phyloP scores from a whole-genome alignment of 192 early-diverging fungal species.

The Globomyces pollinis-pini region DNA sequence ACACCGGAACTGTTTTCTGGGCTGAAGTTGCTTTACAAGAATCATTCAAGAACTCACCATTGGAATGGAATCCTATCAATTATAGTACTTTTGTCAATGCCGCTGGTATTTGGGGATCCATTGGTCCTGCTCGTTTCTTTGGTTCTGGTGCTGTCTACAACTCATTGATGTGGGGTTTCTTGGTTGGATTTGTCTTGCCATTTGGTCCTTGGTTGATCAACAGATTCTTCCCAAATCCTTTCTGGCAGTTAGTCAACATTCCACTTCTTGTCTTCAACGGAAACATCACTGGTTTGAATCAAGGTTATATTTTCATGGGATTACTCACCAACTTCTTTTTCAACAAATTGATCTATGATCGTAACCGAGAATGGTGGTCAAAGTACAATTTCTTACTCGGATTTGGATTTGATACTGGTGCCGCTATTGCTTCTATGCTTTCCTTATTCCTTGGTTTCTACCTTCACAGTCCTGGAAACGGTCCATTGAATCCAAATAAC shows the following conservation, averaged over 20 bases:
- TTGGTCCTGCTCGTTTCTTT: slow-evolving; percentile 23
- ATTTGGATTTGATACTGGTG: slow-evolving; percentile 21
- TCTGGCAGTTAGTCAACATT: slow-evolving; percentile 15
- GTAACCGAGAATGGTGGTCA: slow-evolving; percentile 18
- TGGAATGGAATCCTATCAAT: neutral
- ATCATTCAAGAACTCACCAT: neutral
- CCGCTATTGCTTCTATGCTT: slow-evolving; percentile 14
- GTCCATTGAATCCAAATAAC: neutral
- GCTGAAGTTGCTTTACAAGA: neutral
- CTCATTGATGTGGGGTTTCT: slow-evolving; percentile 12
- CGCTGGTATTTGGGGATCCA: slow-evolving; percentile 25
- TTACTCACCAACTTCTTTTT: slow-evolving; percentile 17
- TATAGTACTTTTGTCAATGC: slow-evolving; percentile 17
- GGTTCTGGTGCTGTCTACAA: slow-evolving; percentile 9
- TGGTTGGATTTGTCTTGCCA: slow-evolving; percentile 17
- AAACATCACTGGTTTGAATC: neutral
- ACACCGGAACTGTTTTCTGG: slow-evolving; percentile 50
- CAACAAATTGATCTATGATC: slow-evolving; percentile 12
- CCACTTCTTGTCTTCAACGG: slow-evolving; percentile 1
- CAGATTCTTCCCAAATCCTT: neutral
- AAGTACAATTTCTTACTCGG: slow-evolving; percentile 27
- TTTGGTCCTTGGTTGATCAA: slow-evolving; percentile 7
- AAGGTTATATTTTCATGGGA: neutral
- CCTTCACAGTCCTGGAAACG: neutral
- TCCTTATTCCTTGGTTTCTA: slow-evolving; percentile 7